These are phyloP conservation scores for Paralagenidium karlingii DNA, from an alignment of 352 stramenopile species.

Conservation along the genomic window DNA sequence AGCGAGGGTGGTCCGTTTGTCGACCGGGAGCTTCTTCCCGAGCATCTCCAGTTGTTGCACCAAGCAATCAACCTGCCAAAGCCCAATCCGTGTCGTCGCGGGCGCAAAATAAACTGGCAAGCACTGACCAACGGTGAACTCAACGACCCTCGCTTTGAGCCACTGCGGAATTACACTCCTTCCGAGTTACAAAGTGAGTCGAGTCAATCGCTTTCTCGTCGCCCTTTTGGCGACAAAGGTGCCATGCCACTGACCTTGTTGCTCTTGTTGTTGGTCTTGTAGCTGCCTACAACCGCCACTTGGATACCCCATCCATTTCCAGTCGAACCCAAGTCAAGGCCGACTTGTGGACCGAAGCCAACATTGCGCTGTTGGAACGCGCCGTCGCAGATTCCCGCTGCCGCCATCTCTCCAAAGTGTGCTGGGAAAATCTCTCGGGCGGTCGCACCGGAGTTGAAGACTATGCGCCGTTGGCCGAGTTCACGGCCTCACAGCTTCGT, in stretches of 20 bases:
- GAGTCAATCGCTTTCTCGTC: too few relatives aligned
- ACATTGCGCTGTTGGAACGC: slow-evolving; percentile 52
- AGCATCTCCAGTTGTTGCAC: slow-evolving; percentile 38
- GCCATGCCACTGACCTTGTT: too few relatives aligned
- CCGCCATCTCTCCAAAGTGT: slow-evolving; percentile 58
- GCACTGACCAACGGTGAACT: slow-evolving; percentile 56
- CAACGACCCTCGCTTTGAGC: slow-evolving; percentile 43
- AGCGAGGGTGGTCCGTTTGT: too few relatives aligned
- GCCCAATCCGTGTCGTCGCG: slow-evolving; percentile 52
- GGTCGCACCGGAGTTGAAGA: slow-evolving; percentile 57
- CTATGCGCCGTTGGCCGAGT: slow-evolving; percentile 57
- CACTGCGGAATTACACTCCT: slow-evolving; percentile 44
- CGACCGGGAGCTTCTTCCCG: slow-evolving; percentile 8
- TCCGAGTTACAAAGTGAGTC: slow-evolving; percentile 59
- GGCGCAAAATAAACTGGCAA: slow-evolving; percentile 66
- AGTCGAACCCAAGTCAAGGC: slow-evolving; percentile 18
- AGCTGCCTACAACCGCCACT: slow-evolving; percentile 48
- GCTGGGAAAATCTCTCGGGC: slow-evolving; percentile 64
- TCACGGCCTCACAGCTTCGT: slow-evolving; percentile 58
- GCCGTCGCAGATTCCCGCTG: slow-evolving; percentile 60
- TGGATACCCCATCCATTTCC: slow-evolving; percentile 38
- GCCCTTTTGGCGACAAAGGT: too few relatives aligned
- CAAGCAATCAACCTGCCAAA: slow-evolving; percentile 59
- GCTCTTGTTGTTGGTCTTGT: too few relatives aligned
- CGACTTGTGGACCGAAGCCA: slow-evolving; percentile 53